Evolutionary conservation across 441 rosid species (phyloP), one percentile per base, ranked within the genome.

Genomic region (Bocquillonia castaneifolia): DNA sequence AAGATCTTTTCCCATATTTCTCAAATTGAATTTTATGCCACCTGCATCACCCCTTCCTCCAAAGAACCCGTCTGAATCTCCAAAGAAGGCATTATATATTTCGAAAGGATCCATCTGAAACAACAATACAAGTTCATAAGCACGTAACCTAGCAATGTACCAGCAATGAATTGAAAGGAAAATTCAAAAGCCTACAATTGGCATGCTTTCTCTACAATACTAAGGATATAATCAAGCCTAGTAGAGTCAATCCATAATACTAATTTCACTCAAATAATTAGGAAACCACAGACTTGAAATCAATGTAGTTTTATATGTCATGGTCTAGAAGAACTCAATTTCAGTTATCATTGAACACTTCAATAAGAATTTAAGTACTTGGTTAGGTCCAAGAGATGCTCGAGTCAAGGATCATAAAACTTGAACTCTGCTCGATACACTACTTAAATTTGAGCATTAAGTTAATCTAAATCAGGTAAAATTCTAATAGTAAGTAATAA

Each of bases 41-140:
- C 87, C 82, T 13, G 77, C 72, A 52, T 72, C 94, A 71, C 79
- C 90, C 74, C 75, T 77, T 48, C 77, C 87, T 56, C 85, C 85
- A 77, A 93, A 93, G 72, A 86, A 57, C 39, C 89, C 93, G 66
- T 84, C 83, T 26, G 95, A 83, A 76, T 84, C 85, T 51, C 98
- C 95, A 77, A 93, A 89, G 84, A 91, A 91, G 37, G 93, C 55
- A 77, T 86, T 85, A 69, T 81, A 93, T 71, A 91, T 72, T 37
- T 89, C 93, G 72, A 85, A 93, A 50, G 96, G 97, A 79, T 93
- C 97, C 78, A 83, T 90, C 98, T 93, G 77, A 64, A 66, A 76
- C 26, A 14, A 55, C 34, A 22, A 70, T 68, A 51, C n/a, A 18
- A 37, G 72, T 60, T 66, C 25, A 68, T 29, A 61, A 20, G 51